A percentile compares a stretch with the other conserved stretches of the same genome.
These are phyloP conservation scores for Scedosporium dehoogii DNA, from an alignment of 2,329 filamentous ascomycete genomes.

Conservation along the genomic window DNA sequence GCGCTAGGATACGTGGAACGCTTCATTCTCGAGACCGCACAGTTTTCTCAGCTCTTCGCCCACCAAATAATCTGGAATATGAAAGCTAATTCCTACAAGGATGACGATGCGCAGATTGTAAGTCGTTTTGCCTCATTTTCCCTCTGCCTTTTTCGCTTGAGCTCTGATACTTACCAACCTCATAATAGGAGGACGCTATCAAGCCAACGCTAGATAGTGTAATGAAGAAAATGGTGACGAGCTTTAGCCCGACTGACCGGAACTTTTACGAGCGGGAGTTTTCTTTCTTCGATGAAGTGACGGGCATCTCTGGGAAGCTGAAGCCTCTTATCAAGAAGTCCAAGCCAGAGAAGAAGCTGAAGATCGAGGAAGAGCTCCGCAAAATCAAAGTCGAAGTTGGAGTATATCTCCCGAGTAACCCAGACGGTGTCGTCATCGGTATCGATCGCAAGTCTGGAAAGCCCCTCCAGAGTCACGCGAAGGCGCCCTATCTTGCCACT, in stretches of 20 bases:
- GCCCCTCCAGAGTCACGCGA: slow-evolving; percentile 93
- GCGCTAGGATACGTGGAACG: slow-evolving; percentile 86
- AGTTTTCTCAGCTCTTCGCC: slow-evolving; percentile 95
- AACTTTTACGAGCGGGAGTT: slow-evolving; percentile 93
- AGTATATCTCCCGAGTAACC: slow-evolving; percentile 94
- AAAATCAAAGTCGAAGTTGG: slow-evolving; percentile 96
- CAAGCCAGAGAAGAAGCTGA: slow-evolving; percentile 96
- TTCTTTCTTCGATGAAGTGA: slow-evolving; percentile 96
- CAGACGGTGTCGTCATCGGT: slow-evolving; percentile 91
- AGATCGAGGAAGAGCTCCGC: slow-evolving; percentile 95
- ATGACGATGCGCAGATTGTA: slow-evolving; percentile 80
- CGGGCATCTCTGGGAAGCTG: slow-evolving; percentile 87
- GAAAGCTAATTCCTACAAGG: slow-evolving; percentile 98
- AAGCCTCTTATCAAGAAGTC: slow-evolving; percentile 85
- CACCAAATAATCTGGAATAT: slow-evolving; percentile 99
- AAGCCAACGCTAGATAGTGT: slow-evolving; percentile 92
- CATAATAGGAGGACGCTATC: slow-evolving; percentile 64
- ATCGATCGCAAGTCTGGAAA: slow-evolving; percentile 98
- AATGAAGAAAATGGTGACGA: slow-evolving; percentile 70
- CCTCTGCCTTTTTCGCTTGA: neutral
- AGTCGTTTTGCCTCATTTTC: slow-evolving; percentile 22
- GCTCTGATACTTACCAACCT: slow-evolving; percentile 12
- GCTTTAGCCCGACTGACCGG: slow-evolving; percentile 70
- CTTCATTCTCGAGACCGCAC: slow-evolving; percentile 93
- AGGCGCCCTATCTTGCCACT: slow-evolving; percentile 97